A percentile compares a stretch with the other conserved stretches of the same genome.
Evolutionary conservation across 495 filamentous ascomycete species (phyloP).

Genomic region (Hyphodiscus hymeniophilus): DNA sequence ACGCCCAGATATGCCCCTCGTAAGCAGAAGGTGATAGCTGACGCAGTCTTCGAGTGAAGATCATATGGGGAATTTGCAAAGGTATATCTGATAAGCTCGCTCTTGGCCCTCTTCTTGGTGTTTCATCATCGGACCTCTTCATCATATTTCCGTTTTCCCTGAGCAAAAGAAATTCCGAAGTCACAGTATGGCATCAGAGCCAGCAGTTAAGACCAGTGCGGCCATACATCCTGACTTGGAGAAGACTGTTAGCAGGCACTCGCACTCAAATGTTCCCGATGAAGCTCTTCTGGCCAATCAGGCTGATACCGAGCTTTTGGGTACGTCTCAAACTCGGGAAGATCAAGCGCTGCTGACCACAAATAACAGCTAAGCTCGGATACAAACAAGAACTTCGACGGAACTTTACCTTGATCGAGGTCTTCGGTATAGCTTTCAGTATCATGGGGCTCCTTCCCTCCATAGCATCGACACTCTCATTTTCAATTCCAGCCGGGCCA

Average conservation of each 20-base stretch:
- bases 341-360: neutral
- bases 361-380: constrained; percentile 43
- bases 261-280: constrained; percentile 9
- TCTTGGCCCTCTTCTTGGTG: no score
- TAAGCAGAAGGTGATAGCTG: no score
- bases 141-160: no score
- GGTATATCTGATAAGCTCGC: no score
- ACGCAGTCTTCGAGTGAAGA: no score
- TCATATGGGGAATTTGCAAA: no score
- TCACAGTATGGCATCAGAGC: neutral
- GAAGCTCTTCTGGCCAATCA: constrained; percentile 19
- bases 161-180: no score
- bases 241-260: constrained; percentile 12
- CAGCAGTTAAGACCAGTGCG: constrained; percentile 2
- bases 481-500: constrained; percentile 58
- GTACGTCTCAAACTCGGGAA: constrained; percentile 7
- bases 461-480: constrained; percentile 57
- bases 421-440: constrained; percentile 65
- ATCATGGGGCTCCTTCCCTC: constrained; percentile 70
- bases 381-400: constrained; percentile 65
- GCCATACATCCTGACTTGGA: constrained; percentile 10
- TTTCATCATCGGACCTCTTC: no score
- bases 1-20: no score
- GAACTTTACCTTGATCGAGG: constrained; percentile 56
- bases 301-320: constrained; percentile 25